These are phyloP conservation scores for Termitomyces sp. DNA, from an alignment of 768 basidiomycete species.

Conservation along the genomic window DNA sequence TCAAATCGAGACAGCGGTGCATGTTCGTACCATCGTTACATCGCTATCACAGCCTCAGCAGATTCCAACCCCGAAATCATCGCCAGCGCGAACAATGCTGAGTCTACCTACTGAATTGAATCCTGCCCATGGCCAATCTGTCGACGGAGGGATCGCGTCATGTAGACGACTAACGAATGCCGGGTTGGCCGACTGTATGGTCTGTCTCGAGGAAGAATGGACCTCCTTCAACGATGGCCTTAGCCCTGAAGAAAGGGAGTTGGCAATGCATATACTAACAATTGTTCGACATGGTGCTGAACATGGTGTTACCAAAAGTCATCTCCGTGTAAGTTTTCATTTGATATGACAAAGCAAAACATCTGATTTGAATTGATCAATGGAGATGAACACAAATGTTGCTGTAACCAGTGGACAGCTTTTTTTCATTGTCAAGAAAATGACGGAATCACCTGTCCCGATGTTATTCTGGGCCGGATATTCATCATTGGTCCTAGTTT, in stretches of 20 bases:
- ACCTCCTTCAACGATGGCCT: conserved; percentile 22
- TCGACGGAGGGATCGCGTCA: conserved; percentile 41
- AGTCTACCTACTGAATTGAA: conserved; percentile 18
- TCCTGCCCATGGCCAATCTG: conserved; percentile 39
- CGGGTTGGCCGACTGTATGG: conserved; percentile 39
- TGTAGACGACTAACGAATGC: conserved; percentile 34
- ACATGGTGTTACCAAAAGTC: conserved; percentile 34
- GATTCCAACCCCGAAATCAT: conserved; percentile 13
- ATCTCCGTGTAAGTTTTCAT: conserved; percentile 31
- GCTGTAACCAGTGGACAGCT: conserved; percentile 18
- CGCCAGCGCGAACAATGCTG: conserved; percentile 9
- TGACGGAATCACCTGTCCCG: conserved; percentile 48
- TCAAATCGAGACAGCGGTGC: conserved; percentile 70
- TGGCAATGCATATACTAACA: conserved; percentile 31
- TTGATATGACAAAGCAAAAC: neutral
- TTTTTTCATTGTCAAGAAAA: conserved; percentile 31
- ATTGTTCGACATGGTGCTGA: conserved; percentile 31
- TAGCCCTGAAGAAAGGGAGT: conserved; percentile 22
- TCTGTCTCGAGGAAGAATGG: conserved; percentile 43
- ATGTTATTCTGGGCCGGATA: conserved; percentile 71
- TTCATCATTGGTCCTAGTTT: conserved; percentile 48
- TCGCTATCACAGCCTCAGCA: conserved; percentile 11
- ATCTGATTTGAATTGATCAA: neutral
- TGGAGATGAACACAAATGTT: conserved; percentile 13
- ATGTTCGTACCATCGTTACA: conserved; percentile 35